These are phyloP conservation scores for Pythium phragmiticola DNA, from an alignment of 352 stramenopile genomes.

Conservation along the genomic window DNA sequence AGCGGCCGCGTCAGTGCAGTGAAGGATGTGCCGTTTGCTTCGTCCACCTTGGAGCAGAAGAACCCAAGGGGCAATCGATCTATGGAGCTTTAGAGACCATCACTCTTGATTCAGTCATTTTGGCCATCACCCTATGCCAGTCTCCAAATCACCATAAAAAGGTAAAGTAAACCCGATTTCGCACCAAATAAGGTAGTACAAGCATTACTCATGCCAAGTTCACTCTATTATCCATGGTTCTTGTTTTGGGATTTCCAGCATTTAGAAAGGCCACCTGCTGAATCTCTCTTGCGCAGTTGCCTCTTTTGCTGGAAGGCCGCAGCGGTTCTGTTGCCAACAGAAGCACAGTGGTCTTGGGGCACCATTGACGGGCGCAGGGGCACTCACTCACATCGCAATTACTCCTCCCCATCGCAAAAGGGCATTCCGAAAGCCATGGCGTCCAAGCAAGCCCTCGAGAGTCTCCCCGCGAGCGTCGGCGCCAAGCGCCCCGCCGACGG, in stretches of 20 bases:
- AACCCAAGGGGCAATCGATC: neutral
- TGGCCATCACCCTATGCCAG: neutral
- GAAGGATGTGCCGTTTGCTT: neutral
- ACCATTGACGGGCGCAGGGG: neutral
- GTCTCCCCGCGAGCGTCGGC: conserved; percentile 1
- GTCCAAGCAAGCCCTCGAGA: neutral
- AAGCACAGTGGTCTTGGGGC: too few species aligned
- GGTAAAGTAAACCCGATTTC: neutral
- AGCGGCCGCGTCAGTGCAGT: neutral
- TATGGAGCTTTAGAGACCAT: neutral
- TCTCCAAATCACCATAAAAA: neutral
- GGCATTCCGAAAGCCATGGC: neutral
- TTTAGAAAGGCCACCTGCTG: neutral
- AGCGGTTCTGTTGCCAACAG: neutral
- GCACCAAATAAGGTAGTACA: neutral
- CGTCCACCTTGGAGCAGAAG: conserved; percentile 1
- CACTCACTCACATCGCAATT: neutral
- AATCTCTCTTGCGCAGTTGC: conserved; percentile 14
- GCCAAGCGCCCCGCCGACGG: conserved; percentile 4
- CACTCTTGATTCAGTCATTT: conserved; percentile 8
- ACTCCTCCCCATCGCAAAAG: neutral
- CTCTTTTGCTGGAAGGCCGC: conserved; percentile 20
- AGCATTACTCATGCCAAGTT: conserved; percentile 6
- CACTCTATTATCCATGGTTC: neutral
- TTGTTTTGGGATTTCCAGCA: neutral